Evolutionary conservation across 1,284 basidiomycete genomes (phyloP).

Genomic region (Acaromyces ingoldii): DNA sequence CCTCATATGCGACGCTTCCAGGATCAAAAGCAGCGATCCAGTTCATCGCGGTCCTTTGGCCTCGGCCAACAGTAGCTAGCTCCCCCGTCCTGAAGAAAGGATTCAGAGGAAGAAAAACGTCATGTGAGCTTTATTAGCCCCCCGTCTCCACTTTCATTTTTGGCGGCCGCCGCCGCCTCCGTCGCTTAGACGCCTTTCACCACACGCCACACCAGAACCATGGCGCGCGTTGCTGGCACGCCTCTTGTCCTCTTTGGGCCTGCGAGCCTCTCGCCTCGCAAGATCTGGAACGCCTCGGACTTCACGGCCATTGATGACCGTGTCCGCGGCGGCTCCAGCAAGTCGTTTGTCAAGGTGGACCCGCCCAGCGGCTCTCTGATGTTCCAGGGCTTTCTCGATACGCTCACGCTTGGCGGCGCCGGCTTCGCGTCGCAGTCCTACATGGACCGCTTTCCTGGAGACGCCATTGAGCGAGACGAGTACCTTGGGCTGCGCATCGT

Average conservation of each 20-base stretch:
- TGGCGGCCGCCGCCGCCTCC: no score
- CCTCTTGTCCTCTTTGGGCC: no score
- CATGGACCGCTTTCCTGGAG: conserved; percentile 18
- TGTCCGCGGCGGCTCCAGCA: conserved; percentile 54
- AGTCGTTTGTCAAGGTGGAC: conserved; percentile 44
- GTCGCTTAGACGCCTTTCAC: no score
- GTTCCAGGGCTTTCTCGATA: conserved; percentile 49
- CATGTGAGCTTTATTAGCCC: no score
- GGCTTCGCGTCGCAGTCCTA: conserved; percentile 57
- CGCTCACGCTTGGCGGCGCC: conserved; percentile 55
- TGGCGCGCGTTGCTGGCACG: no score
- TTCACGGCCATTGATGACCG: conserved; percentile 55
- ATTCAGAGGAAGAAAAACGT: no score
- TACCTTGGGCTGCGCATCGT: conserved; percentile 22
- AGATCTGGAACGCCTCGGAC: conserved; percentile 22
- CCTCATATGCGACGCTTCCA: no score
- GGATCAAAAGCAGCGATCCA: neutral
- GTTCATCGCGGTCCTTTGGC: neutral
- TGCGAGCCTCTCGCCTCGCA: no score
- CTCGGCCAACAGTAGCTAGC: no score
- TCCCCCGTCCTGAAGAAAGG: no score
- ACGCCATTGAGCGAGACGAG: conserved; percentile 12
- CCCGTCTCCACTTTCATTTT: no score
- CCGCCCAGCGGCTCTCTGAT: conserved; percentile 7
- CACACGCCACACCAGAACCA: no score